phyloP scores from a whole-genome alignment of 2,329 filamentous ascomycete species.

The Penicillium oxalicum region DNA sequence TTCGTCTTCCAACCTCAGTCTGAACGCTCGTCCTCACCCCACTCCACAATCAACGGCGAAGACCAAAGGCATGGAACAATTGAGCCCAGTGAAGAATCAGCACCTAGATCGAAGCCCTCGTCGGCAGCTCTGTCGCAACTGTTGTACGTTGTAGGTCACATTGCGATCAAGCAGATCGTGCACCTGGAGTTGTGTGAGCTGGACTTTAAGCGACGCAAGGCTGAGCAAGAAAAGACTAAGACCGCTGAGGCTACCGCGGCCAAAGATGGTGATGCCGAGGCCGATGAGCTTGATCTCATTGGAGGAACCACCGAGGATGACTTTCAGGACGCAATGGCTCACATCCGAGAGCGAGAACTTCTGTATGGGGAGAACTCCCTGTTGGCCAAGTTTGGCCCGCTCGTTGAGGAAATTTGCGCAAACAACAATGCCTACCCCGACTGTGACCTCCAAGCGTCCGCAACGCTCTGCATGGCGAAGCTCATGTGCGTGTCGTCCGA shows the following conservation, averaged over 20 bases:
- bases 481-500: constrained; percentile 97
- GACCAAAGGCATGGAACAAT: constrained; percentile 30
- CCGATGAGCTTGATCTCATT: constrained; percentile 91
- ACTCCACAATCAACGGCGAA: constrained; percentile 25
- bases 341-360: constrained; percentile 78
- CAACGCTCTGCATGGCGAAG: constrained; percentile 91
- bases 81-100: constrained; percentile 28
- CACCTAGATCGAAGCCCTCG: constrained; percentile 57
- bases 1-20: constrained; percentile 60
- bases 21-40: constrained; percentile 24
- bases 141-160: constrained; percentile 89
- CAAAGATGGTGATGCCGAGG: constrained; percentile 56
- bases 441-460: constrained; percentile 82
- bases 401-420: constrained; percentile 88
- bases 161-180: constrained; percentile 98
- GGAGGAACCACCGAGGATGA: constrained; percentile 94
- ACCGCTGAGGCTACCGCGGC: constrained; percentile 39
- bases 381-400: constrained; percentile 80
- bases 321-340: constrained; percentile 78
- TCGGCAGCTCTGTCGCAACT: constrained; percentile 77
- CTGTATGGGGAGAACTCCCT: constrained; percentile 78
- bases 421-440: constrained; percentile 92
- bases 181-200: constrained; percentile 95
- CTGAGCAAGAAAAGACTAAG: constrained; percentile 46
- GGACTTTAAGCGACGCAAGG: constrained; percentile 93